phyloP scores from a whole-genome alignment of 106 monocot genomes.

The Triglochin maritima region DNA sequence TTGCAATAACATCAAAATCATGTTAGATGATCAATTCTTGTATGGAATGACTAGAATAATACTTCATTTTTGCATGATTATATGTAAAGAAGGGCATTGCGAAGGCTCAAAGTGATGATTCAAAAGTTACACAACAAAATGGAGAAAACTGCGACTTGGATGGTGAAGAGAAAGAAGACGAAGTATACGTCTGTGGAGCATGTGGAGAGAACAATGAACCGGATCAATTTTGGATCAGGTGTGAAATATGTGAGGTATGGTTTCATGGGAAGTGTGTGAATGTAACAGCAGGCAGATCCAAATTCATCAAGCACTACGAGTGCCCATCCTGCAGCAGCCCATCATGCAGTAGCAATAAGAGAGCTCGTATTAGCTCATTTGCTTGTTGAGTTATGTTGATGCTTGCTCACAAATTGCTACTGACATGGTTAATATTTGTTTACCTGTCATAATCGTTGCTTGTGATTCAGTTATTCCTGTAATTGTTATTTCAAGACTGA shows the following conservation, averaged over 20 bases:
- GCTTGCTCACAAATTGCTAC: too few relatives aligned
- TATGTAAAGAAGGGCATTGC: not conserved
- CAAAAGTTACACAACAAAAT: slow-evolving; percentile 6
- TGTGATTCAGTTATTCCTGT: too few relatives aligned
- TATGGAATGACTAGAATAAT: too few relatives aligned
- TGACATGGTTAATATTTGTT: too few relatives aligned
- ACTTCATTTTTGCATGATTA: too few relatives aligned
- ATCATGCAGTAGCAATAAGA: slow-evolving; percentile 15
- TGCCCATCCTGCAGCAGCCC: slow-evolving; percentile 48
- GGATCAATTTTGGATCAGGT: slow-evolving; percentile 77
- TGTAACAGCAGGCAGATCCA: slow-evolving; percentile 37
- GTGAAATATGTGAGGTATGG: slow-evolving; percentile 69
- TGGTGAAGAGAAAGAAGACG: slow-evolving; percentile 28
- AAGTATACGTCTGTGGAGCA: slow-evolving; percentile 61
- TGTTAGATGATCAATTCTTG: too few relatives aligned
- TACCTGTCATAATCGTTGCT: too few relatives aligned
- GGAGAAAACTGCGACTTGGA: slow-evolving; percentile 20
- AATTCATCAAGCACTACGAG: slow-evolving; percentile 68
- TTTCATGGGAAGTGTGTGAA: slow-evolving; percentile 77
- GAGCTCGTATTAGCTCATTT: not conserved
- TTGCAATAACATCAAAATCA: too few relatives aligned
- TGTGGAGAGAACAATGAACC: slow-evolving; percentile 55
- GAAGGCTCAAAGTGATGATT: slow-evolving; percentile 19
- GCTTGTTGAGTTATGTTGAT: too few relatives aligned
- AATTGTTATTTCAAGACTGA: too few relatives aligned